These are phyloP conservation scores for Aphanomyces stellatus DNA, from an alignment of 352 stramenopile species.

Conservation along the genomic window DNA sequence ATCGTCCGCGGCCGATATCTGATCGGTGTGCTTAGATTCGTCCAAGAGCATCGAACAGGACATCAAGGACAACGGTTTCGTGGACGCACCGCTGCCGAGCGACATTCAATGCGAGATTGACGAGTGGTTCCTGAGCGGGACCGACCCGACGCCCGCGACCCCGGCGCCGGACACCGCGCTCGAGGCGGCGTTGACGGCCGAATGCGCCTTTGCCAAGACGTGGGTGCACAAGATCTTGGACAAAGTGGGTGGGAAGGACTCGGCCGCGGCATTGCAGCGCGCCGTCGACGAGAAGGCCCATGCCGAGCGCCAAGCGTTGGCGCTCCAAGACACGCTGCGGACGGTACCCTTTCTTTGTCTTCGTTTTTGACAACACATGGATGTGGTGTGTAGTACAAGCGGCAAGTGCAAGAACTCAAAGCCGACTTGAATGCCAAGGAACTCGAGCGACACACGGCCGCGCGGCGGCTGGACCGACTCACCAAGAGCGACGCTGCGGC, in stretches of 20 bases:
- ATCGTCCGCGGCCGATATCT: not conserved
- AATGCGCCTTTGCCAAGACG: not conserved
- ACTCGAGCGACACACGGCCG: slow-evolving; percentile 63
- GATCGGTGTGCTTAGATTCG: not conserved
- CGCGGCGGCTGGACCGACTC: slow-evolving; percentile 70
- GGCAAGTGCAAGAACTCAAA: slow-evolving; percentile 47
- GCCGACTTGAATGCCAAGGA: slow-evolving; percentile 66
- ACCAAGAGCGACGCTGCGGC: no score
- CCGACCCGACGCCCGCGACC: not conserved
- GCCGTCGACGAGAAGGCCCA: slow-evolving; percentile 9
- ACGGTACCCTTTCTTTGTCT: slow-evolving; percentile 37
- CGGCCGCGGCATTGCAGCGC: not conserved
- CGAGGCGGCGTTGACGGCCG: not conserved
- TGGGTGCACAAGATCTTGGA: not conserved
- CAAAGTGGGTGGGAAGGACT: not conserved
- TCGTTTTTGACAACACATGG: not conserved
- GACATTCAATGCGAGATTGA: slow-evolving; percentile 19
- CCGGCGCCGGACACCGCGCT: not conserved
- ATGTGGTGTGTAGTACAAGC: slow-evolving; percentile 35
- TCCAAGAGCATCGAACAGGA: not conserved
- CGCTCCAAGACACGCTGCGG: slow-evolving; percentile 44
- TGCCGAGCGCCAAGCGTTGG: slow-evolving; percentile 25
- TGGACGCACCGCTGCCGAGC: not conserved
- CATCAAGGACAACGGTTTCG: not conserved
- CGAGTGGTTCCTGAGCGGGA: slow-evolving; percentile 13